Base-by-base conservation (phyloP, 2,329 filamentous ascomycete species). In the Graphiopsis chlorocephala region DNA sequence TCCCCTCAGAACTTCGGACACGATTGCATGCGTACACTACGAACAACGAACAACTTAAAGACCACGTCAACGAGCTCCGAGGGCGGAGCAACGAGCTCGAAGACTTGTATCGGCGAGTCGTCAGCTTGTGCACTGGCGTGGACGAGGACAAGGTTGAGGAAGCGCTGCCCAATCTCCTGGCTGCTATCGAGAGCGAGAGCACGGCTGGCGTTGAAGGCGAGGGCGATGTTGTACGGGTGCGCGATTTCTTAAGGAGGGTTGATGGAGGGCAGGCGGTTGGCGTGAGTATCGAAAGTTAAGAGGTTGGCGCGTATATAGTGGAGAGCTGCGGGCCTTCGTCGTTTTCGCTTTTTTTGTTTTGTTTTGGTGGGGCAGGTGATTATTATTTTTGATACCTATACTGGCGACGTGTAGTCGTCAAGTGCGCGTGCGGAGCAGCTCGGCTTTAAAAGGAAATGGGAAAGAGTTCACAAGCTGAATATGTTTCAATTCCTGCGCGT, bases 161-260 rank as follows among this genome's bases (percentile, higher is more conserved):
- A 64, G 86, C 93, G 60, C 83, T 97, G 0, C 91, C 92, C 61
- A 88, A 88, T 2, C 81, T 99, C 50, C 86, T 96, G 55, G 88
- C 91, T 67, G 95, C 95, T 2, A 90, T 98, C 2, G 94, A 97
- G 78, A 96, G 93, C 72, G 93, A 97, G 31, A 86, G 68, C 53
- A 69, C 70, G 1, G 68, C 66, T 4, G 60, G 60, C 33, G 50
- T 53, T 3, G 60, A 55, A 57, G 74, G 42, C 69, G 67, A 59
- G 42, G 70, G 92, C 0, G 92, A 96, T 73, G 87, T 94, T 10
- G 87, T 86, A 0, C 81, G 92, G 10, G 90, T 96, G 14, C 83
- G 90, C 70, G 87, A 93, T 61, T 96, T 96, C 74, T 80, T 96
- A 64, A 85, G 89, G 31, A 90, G 91, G 64, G 90, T 96, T 2